Percentiles rank a stretch among this genome's conserved stretches.
Evolutionary conservation across 2,329 filamentous ascomycete species (phyloP).

Genomic region (Pseudomassariella vexata): DNA sequence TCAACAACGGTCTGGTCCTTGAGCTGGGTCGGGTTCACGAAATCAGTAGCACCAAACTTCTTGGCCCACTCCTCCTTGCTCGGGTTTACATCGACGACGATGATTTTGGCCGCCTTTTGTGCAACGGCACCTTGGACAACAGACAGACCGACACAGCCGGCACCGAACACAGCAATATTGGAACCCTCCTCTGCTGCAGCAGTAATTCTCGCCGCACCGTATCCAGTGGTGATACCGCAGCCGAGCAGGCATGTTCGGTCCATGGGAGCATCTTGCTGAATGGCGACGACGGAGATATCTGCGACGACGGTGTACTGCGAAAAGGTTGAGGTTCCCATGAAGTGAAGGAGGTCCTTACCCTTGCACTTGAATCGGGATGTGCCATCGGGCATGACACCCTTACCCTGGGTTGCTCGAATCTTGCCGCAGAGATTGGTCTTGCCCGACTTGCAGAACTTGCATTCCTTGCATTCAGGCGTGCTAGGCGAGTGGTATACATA

Average conservation of each 20-base stretch:
- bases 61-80: conserved; percentile 84
- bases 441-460: conserved; percentile 99
- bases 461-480: conserved; percentile 94
- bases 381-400: conserved; percentile 94
- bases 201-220: conserved; percentile 90
- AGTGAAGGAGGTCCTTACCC: conserved; percentile 92
- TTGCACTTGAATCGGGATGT: conserved; percentile 92
- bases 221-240: conserved; percentile 97
- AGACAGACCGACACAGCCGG: conserved; percentile 89
- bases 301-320: conserved; percentile 98
- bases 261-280: conserved; percentile 86
- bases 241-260: conserved; percentile 94
- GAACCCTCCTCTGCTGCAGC: conserved; percentile 86
- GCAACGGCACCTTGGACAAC: conserved; percentile 91
- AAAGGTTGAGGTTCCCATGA: conserved; percentile 99
- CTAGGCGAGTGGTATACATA: conserved; percentile 35
- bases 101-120: conserved; percentile 74
- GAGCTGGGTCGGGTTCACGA: conserved; percentile 86
- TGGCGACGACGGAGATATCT: conserved; percentile 95
- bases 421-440: conserved; percentile 99
- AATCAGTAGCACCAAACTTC: conserved; percentile 95
- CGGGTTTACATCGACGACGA: conserved; percentile 73
- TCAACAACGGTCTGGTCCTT: conserved; percentile 79
- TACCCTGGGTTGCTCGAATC: conserved; percentile 94
- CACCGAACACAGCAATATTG: conserved; percentile 88